Conservation (phyloP, 441 rosid species). For the Erodium trifolium region DNA sequence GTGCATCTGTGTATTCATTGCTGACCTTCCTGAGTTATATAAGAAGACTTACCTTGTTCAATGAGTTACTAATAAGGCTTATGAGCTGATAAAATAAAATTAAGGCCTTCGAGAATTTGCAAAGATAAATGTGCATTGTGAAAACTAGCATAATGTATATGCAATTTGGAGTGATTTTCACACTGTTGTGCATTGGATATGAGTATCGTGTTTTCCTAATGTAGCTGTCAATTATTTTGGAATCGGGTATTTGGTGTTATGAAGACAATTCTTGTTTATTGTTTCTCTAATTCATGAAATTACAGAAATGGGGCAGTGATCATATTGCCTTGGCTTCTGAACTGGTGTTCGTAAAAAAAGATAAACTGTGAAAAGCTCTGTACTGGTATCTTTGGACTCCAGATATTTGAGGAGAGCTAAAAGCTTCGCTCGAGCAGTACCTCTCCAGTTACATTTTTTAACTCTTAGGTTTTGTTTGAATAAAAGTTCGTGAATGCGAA, state of each 20-base stretch:
- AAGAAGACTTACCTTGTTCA: background rate
- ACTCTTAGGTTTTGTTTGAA: background rate
- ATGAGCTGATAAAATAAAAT: background rate
- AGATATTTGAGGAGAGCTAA: background rate
- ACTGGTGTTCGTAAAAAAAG: conserved; percentile 38
- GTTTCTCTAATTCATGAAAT: background rate
- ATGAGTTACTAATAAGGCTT: background rate
- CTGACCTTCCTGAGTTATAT: background rate
- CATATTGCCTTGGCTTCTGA: conserved; percentile 87
- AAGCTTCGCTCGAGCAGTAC: background rate
- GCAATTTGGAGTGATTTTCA: background rate
- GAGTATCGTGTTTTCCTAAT: background rate
- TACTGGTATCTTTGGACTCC: background rate
- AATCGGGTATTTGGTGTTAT: background rate
- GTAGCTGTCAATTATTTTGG: background rate
- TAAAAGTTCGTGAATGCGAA: too few relatives aligned
- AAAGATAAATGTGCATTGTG: too few relatives aligned
- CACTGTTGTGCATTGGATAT: background rate
- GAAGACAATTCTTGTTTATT: background rate
- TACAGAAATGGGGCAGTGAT: conserved; percentile 98
- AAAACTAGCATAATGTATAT: background rate
- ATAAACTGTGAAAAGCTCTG: background rate
- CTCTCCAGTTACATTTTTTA: background rate
- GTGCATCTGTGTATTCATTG: background rate
- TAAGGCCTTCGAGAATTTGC: background rate